These are phyloP conservation scores for Pulveroboletus frians DNA, from an alignment of 768 basidiomycete species.

Conservation along the genomic window DNA sequence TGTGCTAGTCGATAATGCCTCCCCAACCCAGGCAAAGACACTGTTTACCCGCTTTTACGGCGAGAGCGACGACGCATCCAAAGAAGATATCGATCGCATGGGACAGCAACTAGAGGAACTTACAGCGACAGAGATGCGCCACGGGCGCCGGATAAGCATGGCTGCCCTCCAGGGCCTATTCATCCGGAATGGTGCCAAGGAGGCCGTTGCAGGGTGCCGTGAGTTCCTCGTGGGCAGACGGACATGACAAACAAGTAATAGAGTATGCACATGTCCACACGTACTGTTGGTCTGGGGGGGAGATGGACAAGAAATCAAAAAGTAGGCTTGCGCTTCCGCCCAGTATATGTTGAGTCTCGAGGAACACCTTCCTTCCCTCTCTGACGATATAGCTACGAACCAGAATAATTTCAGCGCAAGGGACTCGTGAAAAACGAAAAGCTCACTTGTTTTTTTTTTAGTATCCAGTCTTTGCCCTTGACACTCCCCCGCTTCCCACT, in stretches of 20 bases:
- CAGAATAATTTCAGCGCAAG: constrained; percentile 1
- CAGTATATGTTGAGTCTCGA: constrained; percentile 83
- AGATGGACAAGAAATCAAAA: constrained; percentile 46
- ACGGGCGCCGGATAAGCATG: constrained; percentile 78
- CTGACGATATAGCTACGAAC: constrained; percentile 66
- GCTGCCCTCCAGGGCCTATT: constrained; percentile 93
- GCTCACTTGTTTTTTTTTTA: constrained; percentile 92
- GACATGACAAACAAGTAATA: constrained; percentile 21
- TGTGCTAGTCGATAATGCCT: constrained; percentile 82
- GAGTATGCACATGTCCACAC: constrained; percentile 4
- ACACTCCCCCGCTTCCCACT: constrained; percentile 64
- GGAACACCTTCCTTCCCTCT: constrained; percentile 85
- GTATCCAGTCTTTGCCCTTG: constrained; percentile 87
- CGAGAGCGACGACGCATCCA: constrained; percentile 33
- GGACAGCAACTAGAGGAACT: constrained; percentile 49
- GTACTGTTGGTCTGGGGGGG: constrained; percentile 1
- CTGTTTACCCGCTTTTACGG: constrained; percentile 86
- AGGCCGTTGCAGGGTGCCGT: constrained; percentile 48
- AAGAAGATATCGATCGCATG: constrained; percentile 40
- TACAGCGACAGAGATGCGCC: constrained; percentile 47
- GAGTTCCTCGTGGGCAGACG: constrained; percentile 35
- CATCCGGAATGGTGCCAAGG: constrained; percentile 63
- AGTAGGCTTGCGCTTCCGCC: constrained; percentile 73
- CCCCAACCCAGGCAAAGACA: constrained; percentile 66
- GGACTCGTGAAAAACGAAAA: not conserved